phyloP scores from a whole-genome alignment of 2,329 filamentous ascomycete genomes.

The Ophiostoma angusticollis region DNA sequence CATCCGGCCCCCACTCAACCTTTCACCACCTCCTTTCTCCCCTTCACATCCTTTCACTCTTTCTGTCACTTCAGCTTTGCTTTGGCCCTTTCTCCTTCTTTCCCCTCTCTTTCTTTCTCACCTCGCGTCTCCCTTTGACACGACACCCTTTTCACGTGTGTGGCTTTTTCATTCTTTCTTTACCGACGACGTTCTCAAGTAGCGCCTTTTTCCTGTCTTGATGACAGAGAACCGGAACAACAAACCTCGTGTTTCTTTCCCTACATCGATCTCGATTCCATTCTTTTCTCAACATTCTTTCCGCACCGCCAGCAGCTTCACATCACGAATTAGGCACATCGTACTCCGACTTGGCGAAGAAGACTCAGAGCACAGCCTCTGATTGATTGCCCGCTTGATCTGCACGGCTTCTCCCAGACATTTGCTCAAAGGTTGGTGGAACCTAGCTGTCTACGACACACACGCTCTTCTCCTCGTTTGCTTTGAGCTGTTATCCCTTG shows the following conservation, averaged over 20 bases:
- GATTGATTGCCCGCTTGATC: slow-evolving; percentile 7
- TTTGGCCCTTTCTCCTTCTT: neutral
- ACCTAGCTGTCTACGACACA: neutral
- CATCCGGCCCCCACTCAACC: too few species aligned
- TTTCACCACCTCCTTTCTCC: neutral
- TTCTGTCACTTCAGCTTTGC: slow-evolving; percentile 1
- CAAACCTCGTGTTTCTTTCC: too few species aligned
- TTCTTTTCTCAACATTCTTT: too few species aligned
- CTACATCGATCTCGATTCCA: slow-evolving; percentile 1
- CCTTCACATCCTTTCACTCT: neutral
- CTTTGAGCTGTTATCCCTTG: slow-evolving; percentile 1
- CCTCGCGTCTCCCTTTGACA: neutral
- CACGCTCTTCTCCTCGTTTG: neutral
- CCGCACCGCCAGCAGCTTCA: neutral
- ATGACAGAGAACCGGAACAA: neutral
- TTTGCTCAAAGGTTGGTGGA: slow-evolving; percentile 3
- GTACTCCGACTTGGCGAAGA: neutral
- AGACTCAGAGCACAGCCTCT: neutral
- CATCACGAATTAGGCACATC: neutral
- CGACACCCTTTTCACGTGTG: neutral
- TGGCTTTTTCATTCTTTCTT: neutral
- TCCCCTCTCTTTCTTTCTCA: neutral
- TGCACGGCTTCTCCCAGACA: slow-evolving; percentile 4
- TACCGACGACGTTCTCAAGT: neutral
- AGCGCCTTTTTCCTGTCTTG: neutral